phyloP scores from a whole-genome alignment of 2,329 filamentous ascomycete genomes.

The Laburnicola sp. region DNA sequence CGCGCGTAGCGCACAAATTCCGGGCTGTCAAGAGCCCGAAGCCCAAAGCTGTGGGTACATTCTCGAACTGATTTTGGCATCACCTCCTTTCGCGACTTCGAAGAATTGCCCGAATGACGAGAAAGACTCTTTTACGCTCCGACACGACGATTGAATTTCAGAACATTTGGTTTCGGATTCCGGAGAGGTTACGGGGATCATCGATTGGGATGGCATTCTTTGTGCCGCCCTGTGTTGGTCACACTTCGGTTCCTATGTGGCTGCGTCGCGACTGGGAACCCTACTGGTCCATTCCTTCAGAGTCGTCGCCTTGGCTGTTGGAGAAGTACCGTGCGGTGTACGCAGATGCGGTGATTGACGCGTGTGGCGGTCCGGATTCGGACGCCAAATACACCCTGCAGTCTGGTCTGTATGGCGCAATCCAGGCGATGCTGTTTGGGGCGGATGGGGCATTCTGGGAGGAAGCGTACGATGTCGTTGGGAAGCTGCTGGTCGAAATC shows the following conservation, averaged over 20 bases:
- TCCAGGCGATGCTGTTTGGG: neutral
- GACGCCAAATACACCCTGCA: conserved; percentile 20
- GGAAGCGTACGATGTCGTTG: neutral
- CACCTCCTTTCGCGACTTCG: neutral
- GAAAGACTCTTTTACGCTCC: conserved; percentile 22
- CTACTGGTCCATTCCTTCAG: neutral
- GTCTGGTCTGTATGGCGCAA: conserved; percentile 11
- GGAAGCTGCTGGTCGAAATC: neutral
- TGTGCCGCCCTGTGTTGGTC: conserved; percentile 19
- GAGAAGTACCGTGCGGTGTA: conserved; percentile 21
- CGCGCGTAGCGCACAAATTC: neutral
- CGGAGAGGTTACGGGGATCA: conserved; percentile 22
- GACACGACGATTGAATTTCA: conserved; percentile 25
- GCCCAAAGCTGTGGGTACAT: neutral
- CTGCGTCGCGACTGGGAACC: conserved; percentile 14
- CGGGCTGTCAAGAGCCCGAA: neutral
- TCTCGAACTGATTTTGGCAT: neutral
- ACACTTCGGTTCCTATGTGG: conserved; percentile 15
- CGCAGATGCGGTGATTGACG: conserved; percentile 12
- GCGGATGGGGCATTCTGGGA: neutral
- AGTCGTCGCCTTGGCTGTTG: conserved; percentile 6
- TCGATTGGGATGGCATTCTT: conserved; percentile 20
- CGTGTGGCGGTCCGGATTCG: neutral
- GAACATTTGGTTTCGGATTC: conserved; percentile 22
- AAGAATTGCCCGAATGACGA: neutral